Evolutionary conservation across 2,329 filamentous ascomycete species (phyloP).

Genomic region (Penicillium sp.): DNA sequence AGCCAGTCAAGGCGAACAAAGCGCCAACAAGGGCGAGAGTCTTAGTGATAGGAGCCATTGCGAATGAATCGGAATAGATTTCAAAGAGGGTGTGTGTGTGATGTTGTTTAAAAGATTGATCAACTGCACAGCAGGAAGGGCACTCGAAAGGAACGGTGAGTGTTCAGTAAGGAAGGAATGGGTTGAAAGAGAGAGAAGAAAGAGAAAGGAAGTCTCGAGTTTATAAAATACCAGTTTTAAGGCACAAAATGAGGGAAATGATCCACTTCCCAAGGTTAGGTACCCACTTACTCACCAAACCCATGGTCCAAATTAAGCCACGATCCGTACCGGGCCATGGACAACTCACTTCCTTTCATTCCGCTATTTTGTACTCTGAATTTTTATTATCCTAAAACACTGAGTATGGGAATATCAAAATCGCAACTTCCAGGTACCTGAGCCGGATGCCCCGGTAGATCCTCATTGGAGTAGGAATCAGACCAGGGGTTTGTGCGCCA

Average conservation of each 20-base stretch:
- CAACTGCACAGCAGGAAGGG: slow-evolving; percentile 29
- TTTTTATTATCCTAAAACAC: not conserved
- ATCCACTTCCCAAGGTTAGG: not conserved
- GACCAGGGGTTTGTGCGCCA: not conserved
- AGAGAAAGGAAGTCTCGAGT: not conserved
- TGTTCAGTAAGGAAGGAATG: slow-evolving; percentile 12
- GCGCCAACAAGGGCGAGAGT: slow-evolving; percentile 37
- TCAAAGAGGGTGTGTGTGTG: slow-evolving; percentile 1
- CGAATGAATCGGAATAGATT: slow-evolving; percentile 1
- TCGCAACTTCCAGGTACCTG: not conserved
- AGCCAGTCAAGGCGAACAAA: slow-evolving; percentile 33
- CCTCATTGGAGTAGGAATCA: not conserved
- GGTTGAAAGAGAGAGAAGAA: not conserved
- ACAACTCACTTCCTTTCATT: not conserved
- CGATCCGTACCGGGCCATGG: not conserved
- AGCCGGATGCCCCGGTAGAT: not conserved
- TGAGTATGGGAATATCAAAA: not conserved
- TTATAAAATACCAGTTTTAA: slow-evolving; percentile 2
- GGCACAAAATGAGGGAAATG: not conserved
- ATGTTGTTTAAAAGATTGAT: slow-evolving; percentile 9
- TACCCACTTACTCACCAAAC: not conserved
- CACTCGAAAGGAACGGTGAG: slow-evolving; percentile 24
- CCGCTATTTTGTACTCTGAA: too few species aligned
- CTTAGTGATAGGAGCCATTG: slow-evolving; percentile 41
- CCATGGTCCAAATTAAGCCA: slow-evolving; percentile 3